phyloP scores from a whole-genome alignment of 129 eudicot species.

The Chrysanthemum lavandulifolium region DNA sequence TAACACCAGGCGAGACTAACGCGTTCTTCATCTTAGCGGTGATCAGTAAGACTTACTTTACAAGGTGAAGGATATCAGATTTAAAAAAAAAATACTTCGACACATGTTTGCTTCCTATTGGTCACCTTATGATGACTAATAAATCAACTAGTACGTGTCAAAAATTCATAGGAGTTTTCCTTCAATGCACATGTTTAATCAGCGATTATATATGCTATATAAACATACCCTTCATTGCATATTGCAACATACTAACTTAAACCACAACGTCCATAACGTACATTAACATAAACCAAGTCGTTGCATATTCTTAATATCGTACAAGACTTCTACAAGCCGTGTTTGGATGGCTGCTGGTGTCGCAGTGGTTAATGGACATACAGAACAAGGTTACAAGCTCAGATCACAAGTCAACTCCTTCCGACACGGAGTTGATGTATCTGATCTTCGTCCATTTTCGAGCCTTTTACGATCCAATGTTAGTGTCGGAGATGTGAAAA shows the following conservation, averaged over 20 bases:
- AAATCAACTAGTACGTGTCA: not conserved
- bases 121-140: not conserved
- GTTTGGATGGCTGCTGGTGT: slow-evolving; percentile 9
- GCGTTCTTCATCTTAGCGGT: too few relatives aligned
- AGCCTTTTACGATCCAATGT: not conserved
- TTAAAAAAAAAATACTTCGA: too few relatives aligned
- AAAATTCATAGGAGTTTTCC: too few relatives aligned
- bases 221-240: not conserved
- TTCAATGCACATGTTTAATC: too few relatives aligned
- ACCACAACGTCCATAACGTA: not conserved
- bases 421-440: not conserved
- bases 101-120: not conserved
- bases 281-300: not conserved
- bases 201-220: too few relatives aligned
- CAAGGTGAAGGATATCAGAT: too few relatives aligned
- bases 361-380: not conserved
- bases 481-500: not conserved
- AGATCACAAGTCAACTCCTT: not conserved
- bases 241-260: not conserved
- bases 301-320: not conserved
- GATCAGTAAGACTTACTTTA: too few relatives aligned
- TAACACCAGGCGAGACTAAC: too few relatives aligned
- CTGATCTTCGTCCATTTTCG: not conserved
- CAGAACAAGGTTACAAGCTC: not conserved
- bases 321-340: not conserved